phyloP scores from a whole-genome alignment of 2,329 filamentous ascomycete genomes.

The Neoascochyta sp. region DNA sequence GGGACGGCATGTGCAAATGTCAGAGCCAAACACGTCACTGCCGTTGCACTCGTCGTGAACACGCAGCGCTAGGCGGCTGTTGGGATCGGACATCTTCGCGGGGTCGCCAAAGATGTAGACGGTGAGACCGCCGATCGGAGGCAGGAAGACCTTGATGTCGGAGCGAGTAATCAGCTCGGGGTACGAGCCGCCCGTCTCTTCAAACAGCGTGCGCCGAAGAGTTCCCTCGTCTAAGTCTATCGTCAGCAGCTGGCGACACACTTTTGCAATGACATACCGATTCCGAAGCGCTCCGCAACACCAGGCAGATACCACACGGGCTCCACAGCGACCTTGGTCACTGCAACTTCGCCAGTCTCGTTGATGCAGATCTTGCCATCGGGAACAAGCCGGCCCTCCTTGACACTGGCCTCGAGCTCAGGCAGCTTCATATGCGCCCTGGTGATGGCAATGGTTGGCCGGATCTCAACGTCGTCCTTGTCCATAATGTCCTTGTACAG shows the following conservation, averaged over 20 bases:
- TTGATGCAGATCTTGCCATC: constrained; percentile 93
- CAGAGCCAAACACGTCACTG: constrained; percentile 94
- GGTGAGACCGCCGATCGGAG: constrained; percentile 90
- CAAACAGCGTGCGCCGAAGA: constrained; percentile 82
- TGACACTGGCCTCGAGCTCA: constrained; percentile 86
- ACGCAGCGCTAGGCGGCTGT: constrained; percentile 73
- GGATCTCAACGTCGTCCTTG: constrained; percentile 76
- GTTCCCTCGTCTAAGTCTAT: constrained; percentile 90
- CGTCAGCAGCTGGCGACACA: constrained; percentile 28
- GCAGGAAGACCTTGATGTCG: constrained; percentile 93
- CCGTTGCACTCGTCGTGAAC: constrained; percentile 92
- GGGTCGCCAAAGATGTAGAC: constrained; percentile 97
- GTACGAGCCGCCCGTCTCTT: constrained; percentile 93
- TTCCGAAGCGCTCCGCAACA: constrained; percentile 86
- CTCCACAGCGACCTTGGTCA: constrained; percentile 96
- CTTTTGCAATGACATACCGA: constrained; percentile 56
- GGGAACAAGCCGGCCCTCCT: constrained; percentile 66
- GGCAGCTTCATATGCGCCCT: constrained; percentile 96
- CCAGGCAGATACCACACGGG: constrained; percentile 63
- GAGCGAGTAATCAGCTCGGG: constrained; percentile 92
- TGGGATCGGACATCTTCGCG: constrained; percentile 86
- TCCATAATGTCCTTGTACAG: constrained; percentile 75
- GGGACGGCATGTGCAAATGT: constrained; percentile 94
- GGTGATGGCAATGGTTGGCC: constrained; percentile 87
- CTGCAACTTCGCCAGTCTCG: constrained; percentile 77